A percentile compares a stretch with the other conserved stretches of the same genome.
Evolutionary conservation across 768 basidiomycete genomes (phyloP).

Genomic region (Podaxis sp.): DNA sequence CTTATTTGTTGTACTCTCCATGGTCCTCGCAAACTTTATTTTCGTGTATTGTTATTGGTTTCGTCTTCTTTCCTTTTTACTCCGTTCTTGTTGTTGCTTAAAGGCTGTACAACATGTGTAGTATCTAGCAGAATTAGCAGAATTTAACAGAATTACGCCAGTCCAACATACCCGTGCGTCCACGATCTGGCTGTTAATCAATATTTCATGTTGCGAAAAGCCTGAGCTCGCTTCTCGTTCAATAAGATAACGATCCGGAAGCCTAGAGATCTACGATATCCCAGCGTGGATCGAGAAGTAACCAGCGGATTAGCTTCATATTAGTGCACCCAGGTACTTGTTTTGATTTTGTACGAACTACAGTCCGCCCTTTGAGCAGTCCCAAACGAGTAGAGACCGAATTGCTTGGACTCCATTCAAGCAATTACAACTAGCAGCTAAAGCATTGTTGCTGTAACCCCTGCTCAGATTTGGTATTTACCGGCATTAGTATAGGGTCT

Average conservation of each 20-base stretch:
- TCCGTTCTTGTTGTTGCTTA: not conserved
- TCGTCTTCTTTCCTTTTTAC: not conserved
- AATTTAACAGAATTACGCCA: not conserved
- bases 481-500: no score
- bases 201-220: no score
- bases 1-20: constrained; percentile 5
- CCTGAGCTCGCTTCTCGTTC: no score
- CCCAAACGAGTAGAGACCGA: no score
- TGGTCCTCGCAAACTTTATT: not conserved
- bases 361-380: no score
- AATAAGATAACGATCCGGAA: not conserved
- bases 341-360: not conserved
- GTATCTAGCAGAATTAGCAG: not conserved
- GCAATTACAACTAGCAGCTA: no score
- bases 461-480: no score
- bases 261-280: not conserved
- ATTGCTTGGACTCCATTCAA: no score
- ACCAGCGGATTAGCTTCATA: not conserved
- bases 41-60: constrained; percentile 1
- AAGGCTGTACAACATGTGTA: not conserved
- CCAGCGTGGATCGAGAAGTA: not conserved
- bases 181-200: no score
- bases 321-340: not conserved
- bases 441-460: no score
- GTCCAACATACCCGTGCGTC: no score